Base-by-base conservation (phyloP, 106 monocot species). In the Chionographis japonica region DNA sequence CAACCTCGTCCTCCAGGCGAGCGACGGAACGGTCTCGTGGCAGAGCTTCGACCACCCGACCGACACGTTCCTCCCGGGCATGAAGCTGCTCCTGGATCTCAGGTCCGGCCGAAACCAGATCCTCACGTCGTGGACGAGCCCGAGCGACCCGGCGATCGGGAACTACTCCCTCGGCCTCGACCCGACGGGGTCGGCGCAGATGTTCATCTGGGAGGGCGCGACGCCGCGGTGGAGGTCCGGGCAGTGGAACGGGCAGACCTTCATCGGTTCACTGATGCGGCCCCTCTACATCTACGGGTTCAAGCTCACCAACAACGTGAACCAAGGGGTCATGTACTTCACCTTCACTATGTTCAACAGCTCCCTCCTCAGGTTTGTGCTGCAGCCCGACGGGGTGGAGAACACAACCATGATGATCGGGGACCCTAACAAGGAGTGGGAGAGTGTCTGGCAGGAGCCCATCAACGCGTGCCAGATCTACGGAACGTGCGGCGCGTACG, bases 181-280 rank as follows among this genome's bases (percentile, higher is more conserved):
- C 17, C 82, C 84, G 0, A 3, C 1, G 8, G 72, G 66, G 0
- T 86, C 86, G 42, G 78, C 65, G n/a, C 86, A 86, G 66, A n/a
- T 81, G 38, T 75, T 78, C 55, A 72, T 86, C 12, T 85, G 82
- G 82, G 42, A 72, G 14, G 71, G 71, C 15, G 8, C 27, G 9
- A 16, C 10, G 60, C 79, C 65, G 9, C 41, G 75, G 71, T 82
- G 90, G 90, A 49, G 92, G 60, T 78, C 92, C 13, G 92, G 92
- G 17, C 76, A 78, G 50, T 93, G 83, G 83, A 71, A 76, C 58
- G 83, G 81, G 15, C 62, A 65, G 15, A 55, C 14, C 1, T 94
- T 94, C 80, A 76, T 79, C 14, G 90, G 90, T 0, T 71, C 69
- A 7, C 70, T 50, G 43, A 76, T 74, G 82, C 57, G 72, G 39